phyloP scores from a whole-genome alignment of 495 filamentous ascomycete genomes.

The Tuber brumale region DNA sequence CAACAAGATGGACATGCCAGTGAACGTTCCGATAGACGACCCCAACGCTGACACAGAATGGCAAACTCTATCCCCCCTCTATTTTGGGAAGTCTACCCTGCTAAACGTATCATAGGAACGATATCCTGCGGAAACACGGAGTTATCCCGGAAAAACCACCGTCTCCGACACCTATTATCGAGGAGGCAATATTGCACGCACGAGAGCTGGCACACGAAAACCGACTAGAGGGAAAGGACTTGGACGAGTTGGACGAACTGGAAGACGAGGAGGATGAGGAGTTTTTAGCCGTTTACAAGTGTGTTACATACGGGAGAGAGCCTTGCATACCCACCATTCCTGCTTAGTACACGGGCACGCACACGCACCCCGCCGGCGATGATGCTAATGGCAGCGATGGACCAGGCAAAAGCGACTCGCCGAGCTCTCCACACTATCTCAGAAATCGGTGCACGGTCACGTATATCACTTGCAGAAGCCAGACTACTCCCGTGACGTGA shows the following conservation, averaged over 20 bases:
- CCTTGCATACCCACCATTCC: background rate
- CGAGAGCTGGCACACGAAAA: slow-evolving; percentile 77
- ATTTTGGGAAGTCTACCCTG: background rate
- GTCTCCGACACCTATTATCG: slow-evolving; percentile 85
- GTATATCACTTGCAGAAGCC: slow-evolving; percentile 93
- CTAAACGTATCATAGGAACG: slow-evolving; percentile 62
- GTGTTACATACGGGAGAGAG: slow-evolving; percentile 8
- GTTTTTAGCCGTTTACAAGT: slow-evolving; percentile 81
- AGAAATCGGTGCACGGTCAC: slow-evolving; percentile 70
- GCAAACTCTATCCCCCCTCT: slow-evolving; percentile 46
- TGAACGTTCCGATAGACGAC: slow-evolving; percentile 75
- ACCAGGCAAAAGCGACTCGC: slow-evolving; percentile 67
- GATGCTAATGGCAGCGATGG: slow-evolving; percentile 9
- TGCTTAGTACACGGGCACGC: background rate
- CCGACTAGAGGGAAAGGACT: slow-evolving; percentile 81
- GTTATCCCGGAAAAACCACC: slow-evolving; percentile 94
- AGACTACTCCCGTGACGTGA: slow-evolving; percentile 87
- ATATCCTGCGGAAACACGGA: slow-evolving; percentile 93
- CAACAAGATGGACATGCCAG: slow-evolving; percentile 39
- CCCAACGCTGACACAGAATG: slow-evolving; percentile 98
- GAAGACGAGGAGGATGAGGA: slow-evolving; percentile 85
- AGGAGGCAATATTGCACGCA: slow-evolving; percentile 86
- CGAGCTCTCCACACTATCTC: slow-evolving; percentile 67
- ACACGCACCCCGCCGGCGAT: background rate
- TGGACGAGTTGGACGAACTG: slow-evolving; percentile 86